phyloP scores from a whole-genome alignment of 441 rosid genomes.

The Geranium incanum region DNA sequence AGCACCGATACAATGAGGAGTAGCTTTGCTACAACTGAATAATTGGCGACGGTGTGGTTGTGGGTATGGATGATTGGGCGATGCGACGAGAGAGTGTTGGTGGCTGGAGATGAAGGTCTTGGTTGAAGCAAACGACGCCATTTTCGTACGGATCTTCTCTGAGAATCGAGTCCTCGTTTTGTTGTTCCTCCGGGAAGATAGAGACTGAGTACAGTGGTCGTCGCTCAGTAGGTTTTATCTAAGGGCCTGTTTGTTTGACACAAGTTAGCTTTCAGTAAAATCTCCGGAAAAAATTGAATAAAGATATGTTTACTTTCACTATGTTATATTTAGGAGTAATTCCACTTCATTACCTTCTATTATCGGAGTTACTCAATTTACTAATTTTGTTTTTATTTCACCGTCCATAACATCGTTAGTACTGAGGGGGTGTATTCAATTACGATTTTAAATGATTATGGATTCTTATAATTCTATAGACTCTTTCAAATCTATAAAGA shows the following conservation, averaged over 20 bases:
- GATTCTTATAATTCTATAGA: too few relatives aligned
- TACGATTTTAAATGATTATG: too few relatives aligned
- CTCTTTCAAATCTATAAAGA: too few relatives aligned
- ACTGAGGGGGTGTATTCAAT: too few relatives aligned
- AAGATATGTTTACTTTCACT: too few relatives aligned
- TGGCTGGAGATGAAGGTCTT: background rate
- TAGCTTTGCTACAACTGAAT: background rate
- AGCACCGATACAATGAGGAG: background rate
- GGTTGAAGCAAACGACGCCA: background rate
- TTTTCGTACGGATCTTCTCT: background rate
- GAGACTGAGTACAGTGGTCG: background rate
- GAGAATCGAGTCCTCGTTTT: background rate
- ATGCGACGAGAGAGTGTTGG: constrained; percentile 1
- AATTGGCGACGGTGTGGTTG: background rate
- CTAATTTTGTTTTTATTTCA: too few relatives aligned
- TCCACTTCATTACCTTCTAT: too few relatives aligned
- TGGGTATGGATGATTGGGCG: background rate
- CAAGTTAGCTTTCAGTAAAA: too few relatives aligned
- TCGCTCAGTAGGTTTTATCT: background rate
- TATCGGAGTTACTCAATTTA: too few relatives aligned
- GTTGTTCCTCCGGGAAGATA: background rate
- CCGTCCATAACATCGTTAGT: too few relatives aligned
- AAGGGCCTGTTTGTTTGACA: background rate
- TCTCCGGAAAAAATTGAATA: too few relatives aligned
- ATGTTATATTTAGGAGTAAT: too few relatives aligned